A percentile compares a stretch with the other conserved stretches of the same genome.
phyloP scores from a whole-genome alignment of 257 asterid species.

The Primulina tabacum region DNA sequence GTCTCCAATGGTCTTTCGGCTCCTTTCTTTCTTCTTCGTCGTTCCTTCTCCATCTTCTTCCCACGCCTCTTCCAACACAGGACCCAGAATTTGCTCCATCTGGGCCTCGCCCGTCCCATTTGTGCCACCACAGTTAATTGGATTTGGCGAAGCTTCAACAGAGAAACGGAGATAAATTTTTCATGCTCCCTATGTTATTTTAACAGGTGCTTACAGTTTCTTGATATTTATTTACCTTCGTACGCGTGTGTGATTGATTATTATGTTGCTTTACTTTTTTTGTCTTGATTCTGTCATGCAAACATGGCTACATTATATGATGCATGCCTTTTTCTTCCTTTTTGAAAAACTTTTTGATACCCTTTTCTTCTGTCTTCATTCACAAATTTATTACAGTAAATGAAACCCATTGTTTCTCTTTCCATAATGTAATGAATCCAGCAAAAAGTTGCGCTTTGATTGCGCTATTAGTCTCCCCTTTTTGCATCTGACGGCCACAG shows the following conservation, averaged over 20 bases:
- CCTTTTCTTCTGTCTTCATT: background rate
- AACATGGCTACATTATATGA: constrained; percentile 23
- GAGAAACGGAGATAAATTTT: constrained; percentile 30
- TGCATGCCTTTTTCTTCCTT: constrained; percentile 26
- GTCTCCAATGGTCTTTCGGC: constrained; percentile 14
- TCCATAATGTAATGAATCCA: constrained; percentile 35
- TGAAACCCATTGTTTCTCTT: constrained; percentile 29
- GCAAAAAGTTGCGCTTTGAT: constrained; percentile 57
- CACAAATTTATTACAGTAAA: background rate
- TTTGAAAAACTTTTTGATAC: constrained; percentile 29
- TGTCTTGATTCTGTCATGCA: constrained; percentile 37
- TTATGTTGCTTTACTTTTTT: constrained; percentile 20
- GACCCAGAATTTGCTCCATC: constrained; percentile 24
- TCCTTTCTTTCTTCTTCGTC: constrained; percentile 14
- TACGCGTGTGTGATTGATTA: constrained; percentile 11
- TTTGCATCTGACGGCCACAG: constrained; percentile 28
- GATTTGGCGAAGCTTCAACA: background rate
- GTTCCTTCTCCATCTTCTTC: constrained; percentile 11
- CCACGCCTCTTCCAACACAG: constrained; percentile 16
- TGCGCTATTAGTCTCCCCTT: constrained; percentile 61
- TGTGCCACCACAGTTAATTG: constrained; percentile 14
- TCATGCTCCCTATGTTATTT: constrained; percentile 31
- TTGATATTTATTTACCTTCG: background rate
- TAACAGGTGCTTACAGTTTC: constrained; percentile 38
- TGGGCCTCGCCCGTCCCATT: constrained; percentile 28